Evolutionary conservation across 163 green algal genomes (phyloP), one percentile per base, ranked within the genome.

Genomic region (Volvox carteri): DNA sequence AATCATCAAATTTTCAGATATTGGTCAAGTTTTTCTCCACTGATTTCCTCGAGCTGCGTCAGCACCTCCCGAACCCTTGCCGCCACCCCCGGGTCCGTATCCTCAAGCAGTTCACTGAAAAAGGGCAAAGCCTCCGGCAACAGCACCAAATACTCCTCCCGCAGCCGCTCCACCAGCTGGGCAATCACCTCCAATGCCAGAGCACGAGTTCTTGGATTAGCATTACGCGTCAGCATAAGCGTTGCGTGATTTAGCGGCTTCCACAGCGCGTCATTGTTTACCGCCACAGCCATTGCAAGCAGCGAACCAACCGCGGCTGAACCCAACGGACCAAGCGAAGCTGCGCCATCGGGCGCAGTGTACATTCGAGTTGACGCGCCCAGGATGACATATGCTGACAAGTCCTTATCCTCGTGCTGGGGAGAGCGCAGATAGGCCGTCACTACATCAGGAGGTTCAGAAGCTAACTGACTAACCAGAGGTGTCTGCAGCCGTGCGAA

Each of bases 51-150:
- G 58, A 99, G 87, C 76, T 84, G 67, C 35, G 78, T 70, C n/a
- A 99, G 67, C 42, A 99, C 90, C 44, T 91, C 83, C 79, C 94
- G 91, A 0, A 95, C 92, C 4, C 88, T 84, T 12, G 86, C 90
- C 65, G 94, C 94, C 23, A 99, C 95, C 3, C 50, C 85, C 8
- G 86, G 12, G 23, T 98, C 95, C 0, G 75, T 50, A 68, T 99
- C 97, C 85, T 99, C 97, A 73, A 99, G 80, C 81, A 99, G 90
- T 94, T 99, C 97, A 0, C 93, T 91, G 60, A 99, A 33, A 77
- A 97, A 96, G 4, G 95, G 95, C 60, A 99, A 83, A 4, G 86
- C 92, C 93, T 99, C 97, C 11, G 96, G 95, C 83, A 99, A 90
- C 88, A 99, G 90, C 75, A 95, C 87, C 46, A 98, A 74, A 60